Base-by-base conservation (phyloP, 2,329 filamentous ascomycete genomes). In the Calycina herbarum region DNA sequence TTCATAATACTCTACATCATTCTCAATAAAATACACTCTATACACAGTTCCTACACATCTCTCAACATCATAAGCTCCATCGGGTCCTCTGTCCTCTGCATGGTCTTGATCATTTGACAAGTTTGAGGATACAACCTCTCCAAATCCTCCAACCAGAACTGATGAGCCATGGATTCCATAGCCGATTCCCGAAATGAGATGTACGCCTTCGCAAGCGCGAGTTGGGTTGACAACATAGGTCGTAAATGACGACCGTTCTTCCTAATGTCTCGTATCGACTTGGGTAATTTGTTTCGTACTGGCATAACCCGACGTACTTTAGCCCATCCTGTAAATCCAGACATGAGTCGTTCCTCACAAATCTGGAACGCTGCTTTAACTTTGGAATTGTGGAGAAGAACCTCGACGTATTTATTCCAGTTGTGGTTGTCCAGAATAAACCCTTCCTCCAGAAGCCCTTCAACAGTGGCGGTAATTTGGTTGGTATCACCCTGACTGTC, bases 291-390 rank as follows among this genome's bases (percentile, higher is more conserved):
- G 59, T 74, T 74, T 60, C 71, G 67, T 33, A 64, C 65, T 20
- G 70, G 71, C 38, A 66, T 54, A 20, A 62, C 24, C 57, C 71
- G 69, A 63, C 75, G 71, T 11, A 71, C 31, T 4, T 45, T 58
- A 20, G 67, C 62, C 92, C 93, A 97, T 29, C 93, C 92, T 11
- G 85, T 85, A 85, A 93, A 97, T 40, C 85, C 82, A 0, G 85
- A 83, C 85, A 97, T 96, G 64, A 98, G 87, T 67, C 87, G 86
- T 31, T 82, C 79, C 79, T 98, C 94, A 75, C 91, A 94, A 61
- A 89, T 78, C 27, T 79, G 75, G 78, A 95, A 96, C 45, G 93
- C 93, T 24, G 89, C 82, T 59, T 86, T 78, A 72, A 85, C 83
- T 57, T 84, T 82, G 57, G 84, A 82, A 63, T 87, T 81, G 15